These are phyloP conservation scores for Penicillium sp. DNA, from an alignment of 2,329 filamentous ascomycete species.

Conservation along the genomic window DNA sequence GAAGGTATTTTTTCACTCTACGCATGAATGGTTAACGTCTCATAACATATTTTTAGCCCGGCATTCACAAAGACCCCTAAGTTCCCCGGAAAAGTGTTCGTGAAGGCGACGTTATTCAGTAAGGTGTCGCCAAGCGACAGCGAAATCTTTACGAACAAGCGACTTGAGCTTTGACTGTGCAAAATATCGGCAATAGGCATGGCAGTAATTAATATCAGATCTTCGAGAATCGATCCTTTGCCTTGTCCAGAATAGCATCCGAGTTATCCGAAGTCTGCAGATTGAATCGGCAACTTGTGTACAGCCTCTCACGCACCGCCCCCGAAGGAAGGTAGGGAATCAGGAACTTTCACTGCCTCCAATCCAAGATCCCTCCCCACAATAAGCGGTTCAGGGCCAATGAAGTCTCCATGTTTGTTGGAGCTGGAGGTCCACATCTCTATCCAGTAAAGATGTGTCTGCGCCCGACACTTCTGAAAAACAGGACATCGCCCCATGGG, in stretches of 20 bases:
- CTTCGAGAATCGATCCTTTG: background rate
- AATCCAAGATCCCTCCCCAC: background rate
- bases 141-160: conserved; percentile 14
- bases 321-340: background rate
- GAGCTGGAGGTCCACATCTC: background rate
- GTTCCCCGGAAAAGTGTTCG: conserved; percentile 16
- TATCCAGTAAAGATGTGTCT: background rate
- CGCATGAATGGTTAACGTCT: background rate
- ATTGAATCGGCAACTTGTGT: background rate
- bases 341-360: background rate
- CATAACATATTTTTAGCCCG: conserved; percentile 1
- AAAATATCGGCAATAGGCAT: too few relatives aligned
- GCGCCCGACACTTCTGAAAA: background rate
- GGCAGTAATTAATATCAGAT: background rate
- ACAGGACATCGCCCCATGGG: background rate
- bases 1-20: conserved; percentile 18
- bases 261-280: background rate
- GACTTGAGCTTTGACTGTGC: background rate
- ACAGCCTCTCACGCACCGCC: background rate
- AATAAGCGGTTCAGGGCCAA: background rate
- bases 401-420: background rate
- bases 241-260: background rate
- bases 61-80: conserved; percentile 14
- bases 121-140: conserved; percentile 5
- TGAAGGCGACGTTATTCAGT: conserved; percentile 24